phyloP scores from a whole-genome alignment of 2,329 filamentous ascomycete genomes.

The Grosmannia serpens region DNA sequence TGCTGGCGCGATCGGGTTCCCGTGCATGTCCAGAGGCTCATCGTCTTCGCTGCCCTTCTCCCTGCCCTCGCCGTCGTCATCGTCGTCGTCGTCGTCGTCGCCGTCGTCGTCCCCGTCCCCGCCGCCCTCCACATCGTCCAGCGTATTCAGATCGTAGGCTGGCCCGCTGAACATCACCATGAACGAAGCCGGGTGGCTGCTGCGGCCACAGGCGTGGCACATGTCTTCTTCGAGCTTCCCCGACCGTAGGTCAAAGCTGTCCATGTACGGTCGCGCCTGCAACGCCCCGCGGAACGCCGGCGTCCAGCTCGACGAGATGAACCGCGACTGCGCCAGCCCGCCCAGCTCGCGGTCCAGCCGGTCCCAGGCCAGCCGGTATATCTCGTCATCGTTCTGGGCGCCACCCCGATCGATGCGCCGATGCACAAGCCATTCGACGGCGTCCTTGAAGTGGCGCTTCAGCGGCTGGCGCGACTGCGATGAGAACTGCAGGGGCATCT shows the following conservation, averaged over 20 bases:
- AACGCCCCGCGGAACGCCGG: conserved; percentile 53
- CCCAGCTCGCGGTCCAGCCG: conserved; percentile 62
- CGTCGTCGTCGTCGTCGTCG: too few relatives aligned
- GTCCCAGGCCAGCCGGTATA: conserved; percentile 57
- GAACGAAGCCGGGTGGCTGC: conserved; percentile 54
- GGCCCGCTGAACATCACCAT: conserved; percentile 52
- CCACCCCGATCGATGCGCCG: conserved; percentile 56
- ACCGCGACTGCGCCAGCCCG: conserved; percentile 58
- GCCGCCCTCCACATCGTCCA: conserved; percentile 48
- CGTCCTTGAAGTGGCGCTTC: conserved; percentile 61
- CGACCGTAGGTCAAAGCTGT: conserved; percentile 31
- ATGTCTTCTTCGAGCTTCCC: conserved; percentile 23
- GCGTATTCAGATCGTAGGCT: conserved; percentile 52
- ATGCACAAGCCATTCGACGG: conserved; percentile 71
- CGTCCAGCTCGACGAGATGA: conserved; percentile 61
- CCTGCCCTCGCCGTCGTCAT: conserved; percentile 21
- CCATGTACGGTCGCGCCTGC: conserved; percentile 51
- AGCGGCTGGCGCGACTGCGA: conserved; percentile 53
- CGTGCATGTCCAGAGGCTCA: conserved; percentile 25
- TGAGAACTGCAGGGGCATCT: conserved; percentile 60
- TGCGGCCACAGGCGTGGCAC: conserved; percentile 62
- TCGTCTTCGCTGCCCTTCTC: conserved; percentile 26
- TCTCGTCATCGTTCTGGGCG: conserved; percentile 40
- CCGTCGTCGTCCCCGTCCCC: conserved; percentile 20
- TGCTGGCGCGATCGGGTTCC: conserved; percentile 21